phyloP scores from a whole-genome alignment of 768 basidiomycete genomes.

The Suillus clintonianus region DNA sequence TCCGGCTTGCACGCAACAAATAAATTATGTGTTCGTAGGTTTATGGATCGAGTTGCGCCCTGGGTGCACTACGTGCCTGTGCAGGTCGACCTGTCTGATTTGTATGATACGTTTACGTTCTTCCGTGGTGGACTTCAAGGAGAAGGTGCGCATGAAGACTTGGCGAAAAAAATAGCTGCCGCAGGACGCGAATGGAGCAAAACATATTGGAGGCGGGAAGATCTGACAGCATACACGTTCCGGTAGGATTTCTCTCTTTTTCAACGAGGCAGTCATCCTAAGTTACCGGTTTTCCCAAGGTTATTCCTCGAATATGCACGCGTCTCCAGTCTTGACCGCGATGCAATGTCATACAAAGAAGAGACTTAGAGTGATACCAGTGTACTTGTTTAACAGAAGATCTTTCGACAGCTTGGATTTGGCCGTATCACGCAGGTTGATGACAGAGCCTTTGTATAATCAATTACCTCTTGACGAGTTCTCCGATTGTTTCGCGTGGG shows the following conservation, averaged over 20 bases:
- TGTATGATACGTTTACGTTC: constrained; percentile 73
- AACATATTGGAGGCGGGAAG: constrained; percentile 60
- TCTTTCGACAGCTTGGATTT: too few relatives aligned
- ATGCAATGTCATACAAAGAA: constrained; percentile 37
- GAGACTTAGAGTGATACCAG: not conserved
- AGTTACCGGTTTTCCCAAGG: constrained; percentile 26
- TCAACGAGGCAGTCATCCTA: not conserved
- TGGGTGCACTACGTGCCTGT: constrained; percentile 80
- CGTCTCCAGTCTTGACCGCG: constrained; percentile 47
- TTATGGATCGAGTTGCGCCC: constrained; percentile 54
- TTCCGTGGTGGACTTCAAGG: constrained; percentile 66
- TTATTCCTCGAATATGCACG: constrained; percentile 54
- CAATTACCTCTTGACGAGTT: not conserved
- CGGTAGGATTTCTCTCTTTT: constrained; percentile 39
- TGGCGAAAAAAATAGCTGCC: constrained; percentile 57
- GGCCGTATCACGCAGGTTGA: not conserved
- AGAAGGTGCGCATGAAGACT: constrained; percentile 58
- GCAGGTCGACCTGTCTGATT: constrained; percentile 62
- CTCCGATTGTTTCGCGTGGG: not conserved
- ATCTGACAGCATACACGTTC: constrained; percentile 59
- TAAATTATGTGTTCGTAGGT: constrained; percentile 39
- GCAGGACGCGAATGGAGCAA: constrained; percentile 60
- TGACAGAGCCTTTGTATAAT: not conserved
- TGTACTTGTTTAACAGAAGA: not conserved
- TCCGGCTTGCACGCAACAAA: not conserved